Percentiles rank a stretch among this genome's conserved stretches.
Evolutionary conservation across 2,329 filamentous ascomycete genomes (phyloP).

Genomic region (Tolypocladium paradoxum): DNA sequence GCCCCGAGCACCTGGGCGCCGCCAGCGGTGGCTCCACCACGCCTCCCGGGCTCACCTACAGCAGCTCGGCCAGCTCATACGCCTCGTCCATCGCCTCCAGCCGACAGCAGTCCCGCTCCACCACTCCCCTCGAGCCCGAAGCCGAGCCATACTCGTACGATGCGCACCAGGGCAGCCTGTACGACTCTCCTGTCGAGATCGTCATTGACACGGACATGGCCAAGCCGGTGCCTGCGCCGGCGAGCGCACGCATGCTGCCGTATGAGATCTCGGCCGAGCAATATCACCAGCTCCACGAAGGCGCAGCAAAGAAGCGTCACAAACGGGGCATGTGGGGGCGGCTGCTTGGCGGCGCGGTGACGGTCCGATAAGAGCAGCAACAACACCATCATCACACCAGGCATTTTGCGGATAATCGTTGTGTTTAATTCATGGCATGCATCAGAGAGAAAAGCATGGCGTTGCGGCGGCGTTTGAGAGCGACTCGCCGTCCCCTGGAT

Average conservation of each 20-base stretch:
- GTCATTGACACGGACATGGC: constrained; percentile 28
- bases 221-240: constrained; percentile 18
- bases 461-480: constrained; percentile 1
- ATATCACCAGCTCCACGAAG: constrained; percentile 37
- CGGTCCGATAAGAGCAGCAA: constrained; percentile 20
- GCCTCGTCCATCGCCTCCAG: constrained; percentile 36
- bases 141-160: constrained; percentile 32
- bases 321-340: constrained; percentile 43
- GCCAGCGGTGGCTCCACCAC: constrained; percentile 26
- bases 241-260: constrained; percentile 30
- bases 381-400: not conserved
- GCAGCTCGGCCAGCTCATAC: constrained; percentile 38
- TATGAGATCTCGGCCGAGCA: constrained; percentile 46
- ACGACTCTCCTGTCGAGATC: constrained; percentile 39
- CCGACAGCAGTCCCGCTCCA: constrained; percentile 37
- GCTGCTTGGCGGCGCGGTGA: constrained; percentile 36
- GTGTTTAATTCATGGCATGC: not conserved
- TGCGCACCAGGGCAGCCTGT: constrained; percentile 28
- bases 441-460: constrained; percentile 6
- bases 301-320: constrained; percentile 35
- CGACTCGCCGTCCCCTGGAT: not conserved
- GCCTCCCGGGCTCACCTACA: constrained; percentile 38
- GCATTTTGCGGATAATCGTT: not conserved
- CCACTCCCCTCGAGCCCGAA: constrained; percentile 39
- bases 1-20: constrained; percentile 29